Base-by-base conservation (phyloP, 202 grass and related monocot species). In the Digitaria exilis region DNA sequence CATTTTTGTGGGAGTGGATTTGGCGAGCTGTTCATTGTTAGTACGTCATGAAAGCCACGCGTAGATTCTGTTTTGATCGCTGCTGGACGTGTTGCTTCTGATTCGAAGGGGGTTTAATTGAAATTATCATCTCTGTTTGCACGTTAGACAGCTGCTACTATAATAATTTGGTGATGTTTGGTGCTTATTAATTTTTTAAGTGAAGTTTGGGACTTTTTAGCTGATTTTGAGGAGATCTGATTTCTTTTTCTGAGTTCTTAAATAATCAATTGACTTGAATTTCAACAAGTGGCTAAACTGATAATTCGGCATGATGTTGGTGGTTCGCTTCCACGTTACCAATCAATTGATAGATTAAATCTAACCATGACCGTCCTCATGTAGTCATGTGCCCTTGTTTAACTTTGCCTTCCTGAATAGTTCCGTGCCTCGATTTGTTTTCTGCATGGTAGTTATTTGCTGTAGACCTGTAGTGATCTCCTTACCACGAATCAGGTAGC, bases 191-290 rank as follows among this genome's bases (percentile, higher is more conserved):
- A 7, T 39, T 39, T 39, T 39, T 39, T 9, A 39, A 39, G 6
- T 7, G 37, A 39, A 39, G 7, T 55, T 55, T 55, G 51, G 19
- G 51, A 21, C 7, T 84, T 75, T 30, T 30, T 25, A 25, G 14
- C 60, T 84, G 41, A 79, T 21, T 12, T 22, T 71, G 30, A 14
- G 58, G 81, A 86, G 37, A 85, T 85, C 14, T 74, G 6, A 14
- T 13, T 70, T 46, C 78, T 41, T 39, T 29, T 35, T 37, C 35
- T 39, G 3, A 39, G 26, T 49, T 77, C 28, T 48, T 69, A 34
- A 64, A 51, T n/a, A 64, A 21, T 49, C 2, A 30, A 35, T 77
- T 77, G 42, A 30, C 24, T 69, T 77, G 43, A 77, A 32, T 9
- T 24, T 19, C 2, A 5, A 5, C 10, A 49, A 18, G 54, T 44